Conservation (phyloP, 345 rosid species). For the Kandelia obovata region DNA sequence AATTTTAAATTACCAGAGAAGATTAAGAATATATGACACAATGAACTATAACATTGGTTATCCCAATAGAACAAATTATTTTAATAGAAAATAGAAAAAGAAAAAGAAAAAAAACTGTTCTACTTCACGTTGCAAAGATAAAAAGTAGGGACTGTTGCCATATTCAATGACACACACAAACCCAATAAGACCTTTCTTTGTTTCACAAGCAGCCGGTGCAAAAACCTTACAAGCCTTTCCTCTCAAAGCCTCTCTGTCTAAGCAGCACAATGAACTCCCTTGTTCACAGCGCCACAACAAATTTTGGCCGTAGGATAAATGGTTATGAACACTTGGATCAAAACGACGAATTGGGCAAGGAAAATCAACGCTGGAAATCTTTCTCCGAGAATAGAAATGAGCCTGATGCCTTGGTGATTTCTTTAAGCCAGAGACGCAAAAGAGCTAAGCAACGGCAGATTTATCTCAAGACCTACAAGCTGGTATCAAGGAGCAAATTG, state of each 20-base stretch:
- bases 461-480: slow-evolving; percentile 42
- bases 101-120: no score
- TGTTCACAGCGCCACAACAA: slow-evolving; percentile 1
- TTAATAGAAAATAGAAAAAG: no score
- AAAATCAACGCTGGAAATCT: slow-evolving; percentile 1
- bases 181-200: no score
- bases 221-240: neutral
- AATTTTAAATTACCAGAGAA: no score
- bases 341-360: neutral
- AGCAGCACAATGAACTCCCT: slow-evolving; percentile 9
- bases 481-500: slow-evolving; percentile 24
- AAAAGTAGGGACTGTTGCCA: no score
- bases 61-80: no score
- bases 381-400: slow-evolving; percentile 22
- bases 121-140: no score
- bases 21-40: no score
- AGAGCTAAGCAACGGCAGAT: slow-evolving; percentile 48
- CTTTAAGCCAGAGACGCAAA: slow-evolving; percentile 28
- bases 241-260: neutral
- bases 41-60: no score
- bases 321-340: slow-evolving; percentile 16
- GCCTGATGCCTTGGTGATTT: slow-evolving; percentile 13
- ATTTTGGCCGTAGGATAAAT: slow-evolving; percentile 3
- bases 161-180: no score
- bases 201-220: no score